Evolutionary conservation across 2,329 filamentous ascomycete species (phyloP).

Genomic region (Scleromitrula shiraiana): DNA sequence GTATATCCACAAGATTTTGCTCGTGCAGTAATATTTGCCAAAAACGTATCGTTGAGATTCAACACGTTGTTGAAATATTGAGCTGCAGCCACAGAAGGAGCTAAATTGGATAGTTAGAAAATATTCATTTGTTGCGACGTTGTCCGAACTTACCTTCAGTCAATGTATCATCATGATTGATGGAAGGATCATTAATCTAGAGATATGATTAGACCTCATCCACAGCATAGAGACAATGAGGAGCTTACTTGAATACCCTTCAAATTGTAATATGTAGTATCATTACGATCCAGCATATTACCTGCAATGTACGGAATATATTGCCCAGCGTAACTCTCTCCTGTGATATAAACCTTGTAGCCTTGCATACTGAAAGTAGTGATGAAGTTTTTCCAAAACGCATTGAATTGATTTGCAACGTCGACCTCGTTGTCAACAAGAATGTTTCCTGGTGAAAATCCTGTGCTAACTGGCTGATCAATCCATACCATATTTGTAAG

Average conservation of each 20-base stretch:
- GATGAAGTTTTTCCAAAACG: conserved; percentile 57
- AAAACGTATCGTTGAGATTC: conserved; percentile 43
- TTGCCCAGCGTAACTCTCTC: conserved; percentile 53
- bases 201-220: neutral
- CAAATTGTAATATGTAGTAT: conserved; percentile 51
- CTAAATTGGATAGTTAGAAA: conserved; percentile 8
- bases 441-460: conserved; percentile 47
- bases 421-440: conserved; percentile 45
- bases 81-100: conserved; percentile 40
- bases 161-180: conserved; percentile 31
- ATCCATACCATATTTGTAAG: conserved; percentile 26
- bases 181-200: conserved; percentile 49
- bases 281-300: conserved; percentile 38
- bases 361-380: conserved; percentile 47
- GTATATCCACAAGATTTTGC: conserved; percentile 45
- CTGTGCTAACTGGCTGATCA: conserved; percentile 31
- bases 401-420: conserved; percentile 47
- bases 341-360: conserved; percentile 55
- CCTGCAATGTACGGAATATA: conserved; percentile 40
- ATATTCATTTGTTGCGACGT: conserved; percentile 4
- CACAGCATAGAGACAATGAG: no score
- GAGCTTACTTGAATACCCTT: conserved; percentile 40
- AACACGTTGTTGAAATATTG: conserved; percentile 43
- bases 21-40: conserved; percentile 36
- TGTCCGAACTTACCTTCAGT: conserved; percentile 13